Evolutionary conservation across 495 filamentous ascomycete species (phyloP).

Genomic region (Jackrogersella minutella): DNA sequence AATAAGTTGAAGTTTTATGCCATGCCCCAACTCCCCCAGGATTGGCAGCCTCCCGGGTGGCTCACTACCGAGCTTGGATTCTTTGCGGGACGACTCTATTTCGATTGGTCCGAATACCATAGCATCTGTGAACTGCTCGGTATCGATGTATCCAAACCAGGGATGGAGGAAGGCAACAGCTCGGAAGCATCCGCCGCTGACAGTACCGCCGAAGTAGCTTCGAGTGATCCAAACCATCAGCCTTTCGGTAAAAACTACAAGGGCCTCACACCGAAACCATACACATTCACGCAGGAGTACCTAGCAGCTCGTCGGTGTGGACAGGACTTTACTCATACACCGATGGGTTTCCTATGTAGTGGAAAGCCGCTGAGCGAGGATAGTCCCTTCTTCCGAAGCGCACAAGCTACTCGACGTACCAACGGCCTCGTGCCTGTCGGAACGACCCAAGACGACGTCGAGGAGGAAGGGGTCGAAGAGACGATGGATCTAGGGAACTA

Average conservation of each 20-base stretch:
- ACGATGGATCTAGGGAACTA: slow-evolving; percentile 34
- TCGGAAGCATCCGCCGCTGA: slow-evolving; percentile 9
- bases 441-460: slow-evolving; percentile 2
- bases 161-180: slow-evolving; percentile 23
- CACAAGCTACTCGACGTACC: slow-evolving; percentile 1
- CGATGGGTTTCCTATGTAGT: slow-evolving; percentile 63
- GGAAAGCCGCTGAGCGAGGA: slow-evolving; percentile 52
- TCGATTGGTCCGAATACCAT: slow-evolving; percentile 54
- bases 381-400: slow-evolving; percentile 57
- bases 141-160: slow-evolving; percentile 19
- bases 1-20: slow-evolving; percentile 57
- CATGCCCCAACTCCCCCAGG: slow-evolving; percentile 51
- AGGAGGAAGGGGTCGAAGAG: slow-evolving; percentile 12
- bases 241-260: neutral
- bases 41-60: slow-evolving; percentile 55
- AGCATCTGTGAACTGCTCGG: slow-evolving; percentile 39
- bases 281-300: slow-evolving; percentile 60
- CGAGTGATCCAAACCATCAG: neutral
- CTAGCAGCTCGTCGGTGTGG: slow-evolving; percentile 57
- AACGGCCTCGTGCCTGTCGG: slow-evolving; percentile 7
- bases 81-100: slow-evolving; percentile 63
- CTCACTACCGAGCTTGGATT: slow-evolving; percentile 62
- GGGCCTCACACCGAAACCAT: slow-evolving; percentile 34
- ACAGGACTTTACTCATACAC: slow-evolving; percentile 61
- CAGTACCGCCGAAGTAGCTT: neutral